Percentiles rank a stretch among this genome's conserved stretches.
These are phyloP conservation scores for Alternaria arbusti DNA, from an alignment of 2,329 filamentous ascomycete genomes.

Conservation along the genomic window DNA sequence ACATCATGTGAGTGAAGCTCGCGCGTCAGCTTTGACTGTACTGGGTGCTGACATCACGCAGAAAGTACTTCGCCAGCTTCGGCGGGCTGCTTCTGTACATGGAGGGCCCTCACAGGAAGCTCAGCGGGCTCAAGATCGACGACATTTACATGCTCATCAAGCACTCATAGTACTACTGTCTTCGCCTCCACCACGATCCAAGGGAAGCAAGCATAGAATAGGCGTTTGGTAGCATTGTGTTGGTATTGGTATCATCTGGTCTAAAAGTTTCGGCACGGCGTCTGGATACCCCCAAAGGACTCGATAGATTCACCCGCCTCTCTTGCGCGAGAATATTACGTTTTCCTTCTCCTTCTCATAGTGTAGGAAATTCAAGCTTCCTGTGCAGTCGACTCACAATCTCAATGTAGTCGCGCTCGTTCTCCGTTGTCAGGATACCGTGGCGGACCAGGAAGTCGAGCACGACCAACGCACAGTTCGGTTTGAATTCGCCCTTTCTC, in stretches of 20 bases:
- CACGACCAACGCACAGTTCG: slow-evolving; percentile 84
- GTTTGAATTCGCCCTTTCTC: slow-evolving; percentile 80
- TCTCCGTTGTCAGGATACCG: slow-evolving; percentile 77
- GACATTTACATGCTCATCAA: slow-evolving; percentile 93
- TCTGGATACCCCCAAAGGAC: slow-evolving; percentile 42
- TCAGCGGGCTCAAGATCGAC: slow-evolving; percentile 89
- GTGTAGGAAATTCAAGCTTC: slow-evolving; percentile 73
- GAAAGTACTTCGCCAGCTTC: slow-evolving; percentile 93
- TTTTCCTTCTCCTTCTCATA: slow-evolving; percentile 25
- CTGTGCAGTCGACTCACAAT: slow-evolving; percentile 79
- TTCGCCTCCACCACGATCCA: slow-evolving; percentile 3
- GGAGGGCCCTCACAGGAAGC: slow-evolving; percentile 93
- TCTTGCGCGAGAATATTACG: neutral
- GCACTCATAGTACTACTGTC: slow-evolving; percentile 65
- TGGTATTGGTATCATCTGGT: slow-evolving; percentile 38
- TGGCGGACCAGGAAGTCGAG: slow-evolving; percentile 91
- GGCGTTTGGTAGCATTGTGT: slow-evolving; percentile 38
- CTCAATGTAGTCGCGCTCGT: slow-evolving; percentile 79
- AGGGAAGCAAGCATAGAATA: slow-evolving; percentile 31
- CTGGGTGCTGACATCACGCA: slow-evolving; percentile 52
- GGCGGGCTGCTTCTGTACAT: slow-evolving; percentile 89
- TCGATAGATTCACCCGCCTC: slow-evolving; percentile 13
- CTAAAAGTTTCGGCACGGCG: slow-evolving; percentile 35
- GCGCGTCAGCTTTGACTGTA: neutral
- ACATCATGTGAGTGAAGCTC: slow-evolving; percentile 75